These are phyloP conservation scores for Hypsizygus ulmarius DNA, from an alignment of 1,284 basidiomycete genomes.

Conservation along the genomic window DNA sequence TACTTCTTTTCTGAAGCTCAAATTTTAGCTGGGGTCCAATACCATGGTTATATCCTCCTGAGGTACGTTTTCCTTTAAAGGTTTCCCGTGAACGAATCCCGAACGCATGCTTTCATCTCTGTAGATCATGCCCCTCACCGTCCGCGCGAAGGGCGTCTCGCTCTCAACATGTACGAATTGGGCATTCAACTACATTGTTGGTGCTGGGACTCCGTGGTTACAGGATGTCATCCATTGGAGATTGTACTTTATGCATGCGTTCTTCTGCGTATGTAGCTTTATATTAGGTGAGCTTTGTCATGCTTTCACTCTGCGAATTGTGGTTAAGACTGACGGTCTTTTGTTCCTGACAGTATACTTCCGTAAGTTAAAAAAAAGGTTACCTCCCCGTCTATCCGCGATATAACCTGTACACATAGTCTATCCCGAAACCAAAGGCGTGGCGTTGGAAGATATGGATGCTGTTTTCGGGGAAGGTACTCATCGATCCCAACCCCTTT, in stretches of 20 bases:
- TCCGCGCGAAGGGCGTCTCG: constrained; percentile 93
- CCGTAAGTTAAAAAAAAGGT: constrained; percentile 39
- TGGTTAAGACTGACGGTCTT: constrained; percentile 3
- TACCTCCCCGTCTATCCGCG: constrained; percentile 2
- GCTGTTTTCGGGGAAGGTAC: constrained; percentile 78
- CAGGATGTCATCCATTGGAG: constrained; percentile 92
- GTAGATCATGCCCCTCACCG: constrained; percentile 87
- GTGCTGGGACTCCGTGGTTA: constrained; percentile 84
- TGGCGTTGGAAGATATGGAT: constrained; percentile 82
- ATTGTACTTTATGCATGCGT: constrained; percentile 94
- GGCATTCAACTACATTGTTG: constrained; percentile 90
- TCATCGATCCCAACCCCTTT: background rate
- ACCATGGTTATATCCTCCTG: constrained; percentile 89
- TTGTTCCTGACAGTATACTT: constrained; percentile 57
- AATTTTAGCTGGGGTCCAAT: constrained; percentile 66
- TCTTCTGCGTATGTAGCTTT: constrained; percentile 91
- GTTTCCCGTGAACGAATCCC: background rate
- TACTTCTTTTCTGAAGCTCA: constrained; percentile 1
- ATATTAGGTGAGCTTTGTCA: constrained; percentile 56
- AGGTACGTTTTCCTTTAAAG: constrained; percentile 41
- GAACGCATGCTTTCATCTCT: constrained; percentile 19
- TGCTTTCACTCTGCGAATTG: constrained; percentile 3
- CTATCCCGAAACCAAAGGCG: constrained; percentile 80
- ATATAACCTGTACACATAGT: constrained; percentile 43
- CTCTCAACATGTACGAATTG: constrained; percentile 77